A percentile compares a stretch with the other conserved stretches of the same genome.
Conservation (phyloP, 352 stramenopile species). For the Thalassiosira ordinaria region DNA sequence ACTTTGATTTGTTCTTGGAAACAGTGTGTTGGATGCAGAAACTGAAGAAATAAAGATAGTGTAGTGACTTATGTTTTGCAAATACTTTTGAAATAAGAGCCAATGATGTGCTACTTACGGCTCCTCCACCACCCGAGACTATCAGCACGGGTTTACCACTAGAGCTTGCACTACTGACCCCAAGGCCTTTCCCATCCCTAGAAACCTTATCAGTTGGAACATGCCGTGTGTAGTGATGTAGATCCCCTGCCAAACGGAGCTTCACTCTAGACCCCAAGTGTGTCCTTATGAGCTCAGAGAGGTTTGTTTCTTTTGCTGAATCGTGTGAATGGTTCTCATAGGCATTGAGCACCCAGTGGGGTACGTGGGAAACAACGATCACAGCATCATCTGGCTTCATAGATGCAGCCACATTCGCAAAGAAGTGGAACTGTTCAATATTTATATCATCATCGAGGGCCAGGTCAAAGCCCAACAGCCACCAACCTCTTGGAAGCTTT, state of each 20-base stretch:
- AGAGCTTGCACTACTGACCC: no score
- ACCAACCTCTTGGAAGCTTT: constrained; percentile 91
- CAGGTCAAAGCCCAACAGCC: constrained; percentile 91
- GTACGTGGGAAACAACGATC: constrained; percentile 91
- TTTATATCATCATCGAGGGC: constrained; percentile 93
- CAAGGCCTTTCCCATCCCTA: no score
- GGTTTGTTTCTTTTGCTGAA: constrained; percentile 52
- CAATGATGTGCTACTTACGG: no score
- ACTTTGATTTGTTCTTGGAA: constrained; percentile 78
- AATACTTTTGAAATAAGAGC: no score
- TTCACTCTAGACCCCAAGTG: constrained; percentile 66
- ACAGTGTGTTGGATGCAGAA: constrained; percentile 90
- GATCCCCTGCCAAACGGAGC: constrained; percentile 88
- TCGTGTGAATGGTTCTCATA: constrained; percentile 85
- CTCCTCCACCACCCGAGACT: constrained; percentile 90
- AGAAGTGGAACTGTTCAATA: constrained; percentile 92
- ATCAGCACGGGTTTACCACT: constrained; percentile 68
- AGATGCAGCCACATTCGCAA: constrained; percentile 87
- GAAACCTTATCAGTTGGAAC: no score
- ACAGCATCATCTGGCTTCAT: constrained; percentile 89
- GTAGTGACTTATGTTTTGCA: no score
- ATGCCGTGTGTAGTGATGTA: constrained; percentile 94
- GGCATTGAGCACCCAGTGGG: constrained; percentile 90
- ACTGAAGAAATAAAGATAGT: no score
- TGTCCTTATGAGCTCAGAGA: constrained; percentile 66